Percentiles rank a stretch among this genome's conserved stretches.
These are phyloP conservation scores for Erodium texanum DNA, from an alignment of 441 rosid genomes.

Conservation along the genomic window DNA sequence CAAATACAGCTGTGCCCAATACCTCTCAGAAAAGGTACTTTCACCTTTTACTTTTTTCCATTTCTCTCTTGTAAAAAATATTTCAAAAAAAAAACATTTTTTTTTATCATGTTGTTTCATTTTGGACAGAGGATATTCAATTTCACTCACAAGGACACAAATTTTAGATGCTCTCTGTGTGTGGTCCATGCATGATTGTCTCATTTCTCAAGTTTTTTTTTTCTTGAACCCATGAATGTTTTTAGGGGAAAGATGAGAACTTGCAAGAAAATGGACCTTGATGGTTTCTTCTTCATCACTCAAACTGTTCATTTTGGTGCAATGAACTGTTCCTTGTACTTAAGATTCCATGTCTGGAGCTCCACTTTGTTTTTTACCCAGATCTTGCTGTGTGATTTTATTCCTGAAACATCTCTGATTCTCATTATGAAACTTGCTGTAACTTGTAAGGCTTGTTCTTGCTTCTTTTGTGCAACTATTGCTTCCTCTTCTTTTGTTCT, in stretches of 20 bases:
- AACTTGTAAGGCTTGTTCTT: not conserved
- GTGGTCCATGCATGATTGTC: conserved; percentile 31
- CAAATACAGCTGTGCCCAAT: conserved; percentile 45
- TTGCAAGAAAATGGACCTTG: not conserved
- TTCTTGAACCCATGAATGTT: conserved; percentile 1
- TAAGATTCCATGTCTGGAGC: too few relatives aligned
- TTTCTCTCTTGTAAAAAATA: conserved; percentile 10
- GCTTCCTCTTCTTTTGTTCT: too few relatives aligned
- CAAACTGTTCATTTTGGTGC: not conserved
- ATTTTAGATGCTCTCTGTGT: conserved; percentile 14
- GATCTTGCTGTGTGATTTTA: conserved; percentile 1
- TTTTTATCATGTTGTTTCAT: not conserved
- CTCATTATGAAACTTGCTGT: too few relatives aligned
- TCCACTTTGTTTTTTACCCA: not conserved
- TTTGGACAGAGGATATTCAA: conserved; percentile 32
- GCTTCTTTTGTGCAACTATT: not conserved
- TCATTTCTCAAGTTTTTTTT: conserved; percentile 9
- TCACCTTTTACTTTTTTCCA: conserved; percentile 10
- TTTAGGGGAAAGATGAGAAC: conserved; percentile 1
- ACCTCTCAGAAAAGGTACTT: conserved; percentile 43
- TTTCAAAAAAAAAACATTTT: not conserved
- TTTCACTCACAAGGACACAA: conserved; percentile 35
- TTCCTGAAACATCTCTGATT: not conserved
- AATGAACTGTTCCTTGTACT: not conserved
- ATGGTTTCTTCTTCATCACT: not conserved